Conservation (phyloP, 192 early-diverging fungal species). For the Coemansia sp. region DNA sequence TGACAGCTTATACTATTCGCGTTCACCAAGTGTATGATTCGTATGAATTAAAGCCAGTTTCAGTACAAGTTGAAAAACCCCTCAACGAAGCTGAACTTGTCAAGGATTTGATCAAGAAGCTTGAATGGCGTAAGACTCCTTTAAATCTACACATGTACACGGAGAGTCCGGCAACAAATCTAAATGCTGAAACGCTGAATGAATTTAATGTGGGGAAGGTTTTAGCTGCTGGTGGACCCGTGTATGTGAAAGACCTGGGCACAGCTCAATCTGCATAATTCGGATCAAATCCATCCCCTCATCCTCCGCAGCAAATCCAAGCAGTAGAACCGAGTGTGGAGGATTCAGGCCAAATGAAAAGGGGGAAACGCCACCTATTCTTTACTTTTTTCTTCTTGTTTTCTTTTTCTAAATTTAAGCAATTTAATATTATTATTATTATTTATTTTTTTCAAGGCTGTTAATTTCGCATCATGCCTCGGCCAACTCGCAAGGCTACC, state of each 20-base stretch:
- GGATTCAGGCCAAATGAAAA: not conserved
- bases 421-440: not conserved
- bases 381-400: not conserved
- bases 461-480: conserved; percentile 6
- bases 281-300: not conserved
- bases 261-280: not conserved
- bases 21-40: too few species aligned
- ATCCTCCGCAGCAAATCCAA: not conserved
- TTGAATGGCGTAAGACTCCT: not conserved
- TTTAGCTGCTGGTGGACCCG: not conserved
- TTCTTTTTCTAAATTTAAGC: not conserved
- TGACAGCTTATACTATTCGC: too few species aligned
- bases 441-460: not conserved
- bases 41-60: not conserved
- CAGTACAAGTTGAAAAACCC: not conserved
- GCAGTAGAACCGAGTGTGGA: not conserved
- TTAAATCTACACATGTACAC: not conserved
- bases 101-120: not conserved
- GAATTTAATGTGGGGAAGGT: not conserved
- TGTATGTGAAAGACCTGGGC: not conserved
- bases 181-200: not conserved
- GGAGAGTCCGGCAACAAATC: not conserved
- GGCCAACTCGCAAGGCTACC: conserved; percentile 3
- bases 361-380: not conserved
- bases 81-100: not conserved